These are phyloP conservation scores for Phytophthora megakarya DNA, from an alignment of 352 stramenopile species.

Conservation along the genomic window DNA sequence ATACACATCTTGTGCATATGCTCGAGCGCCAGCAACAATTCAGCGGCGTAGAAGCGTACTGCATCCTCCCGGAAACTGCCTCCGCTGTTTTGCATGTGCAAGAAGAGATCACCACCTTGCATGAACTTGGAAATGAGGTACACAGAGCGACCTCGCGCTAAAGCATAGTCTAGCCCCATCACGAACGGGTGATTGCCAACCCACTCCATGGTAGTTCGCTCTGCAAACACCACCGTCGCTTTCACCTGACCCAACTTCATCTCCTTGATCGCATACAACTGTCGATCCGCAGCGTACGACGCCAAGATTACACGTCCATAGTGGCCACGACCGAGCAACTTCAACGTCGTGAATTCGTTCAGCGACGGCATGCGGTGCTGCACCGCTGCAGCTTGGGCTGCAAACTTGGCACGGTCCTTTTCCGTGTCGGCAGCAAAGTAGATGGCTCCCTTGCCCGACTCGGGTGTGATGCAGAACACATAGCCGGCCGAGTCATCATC, in stretches of 20 bases:
- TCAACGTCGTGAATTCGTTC: conserved; percentile 81
- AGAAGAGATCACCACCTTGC: conserved; percentile 95
- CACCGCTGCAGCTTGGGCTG: conserved; percentile 51
- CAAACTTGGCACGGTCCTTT: conserved; percentile 86
- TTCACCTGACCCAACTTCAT: conserved; percentile 91
- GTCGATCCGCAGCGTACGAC: conserved; percentile 34
- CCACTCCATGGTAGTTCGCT: conserved; percentile 87
- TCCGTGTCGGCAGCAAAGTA: conserved; percentile 83
- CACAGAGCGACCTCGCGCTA: conserved; percentile 95
- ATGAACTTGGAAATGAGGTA: conserved; percentile 99
- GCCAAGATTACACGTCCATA: conserved; percentile 86
- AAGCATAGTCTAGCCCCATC: conserved; percentile 96
- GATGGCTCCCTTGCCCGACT: conserved; percentile 67
- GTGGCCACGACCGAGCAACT: conserved; percentile 82
- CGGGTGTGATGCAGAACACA: conserved; percentile 75
- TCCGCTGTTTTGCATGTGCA: conserved; percentile 89
- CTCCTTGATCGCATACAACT: conserved; percentile 88
- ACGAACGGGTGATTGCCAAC: conserved; percentile 94
- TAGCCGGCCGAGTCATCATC: conserved; percentile 83
- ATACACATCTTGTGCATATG: conserved; percentile 94
- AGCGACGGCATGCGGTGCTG: conserved; percentile 63
- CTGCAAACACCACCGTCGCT: conserved; percentile 84
- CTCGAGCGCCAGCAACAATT: conserved; percentile 80
- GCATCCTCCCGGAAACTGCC: conserved; percentile 78
- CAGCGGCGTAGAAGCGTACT: conserved; percentile 86